Base-by-base conservation (phyloP, 148 eudicot species). In the Salicornia ramosissima region DNA sequence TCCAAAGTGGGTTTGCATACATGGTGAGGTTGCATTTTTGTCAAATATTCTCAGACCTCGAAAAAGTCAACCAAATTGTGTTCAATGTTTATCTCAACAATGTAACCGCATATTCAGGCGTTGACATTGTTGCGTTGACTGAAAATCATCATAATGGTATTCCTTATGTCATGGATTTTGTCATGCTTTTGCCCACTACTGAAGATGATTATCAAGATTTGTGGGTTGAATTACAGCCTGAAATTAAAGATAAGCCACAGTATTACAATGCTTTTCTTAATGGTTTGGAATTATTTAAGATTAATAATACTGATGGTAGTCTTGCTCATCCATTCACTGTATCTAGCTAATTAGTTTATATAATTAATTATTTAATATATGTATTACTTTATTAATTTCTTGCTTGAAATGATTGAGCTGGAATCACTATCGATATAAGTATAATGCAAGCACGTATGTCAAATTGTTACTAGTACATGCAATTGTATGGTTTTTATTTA, bases 1-100 rank as follows among this genome's bases (percentile, higher is more conserved):
- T 90, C 21, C 95, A 93, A 60, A 75, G 90, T 0, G 90, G 92
- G 0, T 93, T 88, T 77, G 73, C 75, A 36, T 93, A 90, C 75
- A 75, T 93, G 68, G 87, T 93, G 52, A 86, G 98, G 87, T 81
- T 93, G n/a, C 98, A 93, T 78, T 90, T 93, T 74, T 93, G 98
- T 57, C 92, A 88, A 82, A 71, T 85, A 21, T 77, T 70, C 56
- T 47, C 53, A 18, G 55, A 77, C 9, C 75, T 88, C 2, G 49
- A 51, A 71, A 12, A 74, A 74, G 72, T 0, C 39, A 93, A 93
- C 74, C 92, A 88, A 74, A 82, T 87, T 29, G 92, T 83, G 10
- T 93, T 93, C 58, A 69, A 80, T 29, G 80, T 90, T 43, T 93
- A 67, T 68, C 52, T 93, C 47, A 84, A 86, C 71, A 90, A 93